Percentiles rank a stretch among this genome's conserved stretches.
phyloP scores from a whole-genome alignment of 495 filamentous ascomycete genomes.

The Trichoderma parareesei region DNA sequence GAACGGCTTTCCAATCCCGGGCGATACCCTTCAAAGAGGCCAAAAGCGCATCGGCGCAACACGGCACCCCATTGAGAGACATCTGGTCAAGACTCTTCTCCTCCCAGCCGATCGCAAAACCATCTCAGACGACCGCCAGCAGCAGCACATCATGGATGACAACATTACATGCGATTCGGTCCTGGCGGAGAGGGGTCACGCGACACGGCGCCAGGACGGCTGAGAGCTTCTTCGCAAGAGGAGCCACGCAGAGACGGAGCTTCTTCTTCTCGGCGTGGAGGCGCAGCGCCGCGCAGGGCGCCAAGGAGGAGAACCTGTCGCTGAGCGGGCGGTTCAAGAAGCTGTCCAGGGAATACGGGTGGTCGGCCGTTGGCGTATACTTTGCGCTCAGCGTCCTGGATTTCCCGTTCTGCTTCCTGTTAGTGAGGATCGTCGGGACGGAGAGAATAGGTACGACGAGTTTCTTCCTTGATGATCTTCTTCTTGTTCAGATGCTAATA shows the following conservation, averaged over 20 bases:
- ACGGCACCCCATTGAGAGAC: background rate
- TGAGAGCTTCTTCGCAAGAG: background rate
- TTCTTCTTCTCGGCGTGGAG: conserved; percentile 11
- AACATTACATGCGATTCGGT: background rate
- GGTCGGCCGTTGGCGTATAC: conserved; percentile 89
- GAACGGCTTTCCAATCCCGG: background rate
- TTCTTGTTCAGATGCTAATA: background rate
- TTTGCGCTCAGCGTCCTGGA: conserved; percentile 73
- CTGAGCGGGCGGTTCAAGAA: conserved; percentile 66
- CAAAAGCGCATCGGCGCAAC: background rate
- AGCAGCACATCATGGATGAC: background rate
- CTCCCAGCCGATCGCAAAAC: background rate
- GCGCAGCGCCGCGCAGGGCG: background rate
- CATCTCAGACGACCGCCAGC: background rate
- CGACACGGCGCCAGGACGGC: background rate
- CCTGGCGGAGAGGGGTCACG: background rate
- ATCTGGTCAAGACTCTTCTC: background rate
- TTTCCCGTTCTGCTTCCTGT: conserved; percentile 89
- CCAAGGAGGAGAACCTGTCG: conserved; percentile 41
- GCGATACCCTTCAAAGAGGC: background rate
- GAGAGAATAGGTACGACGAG: conserved; percentile 62
- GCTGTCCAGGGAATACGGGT: conserved; percentile 90
- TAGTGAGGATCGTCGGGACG: conserved; percentile 72
- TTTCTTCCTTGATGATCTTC: background rate
- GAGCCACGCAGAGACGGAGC: background rate